Base-by-base conservation (phyloP, 306 rosid species). In the Pachyrhizus erosus region DNA sequence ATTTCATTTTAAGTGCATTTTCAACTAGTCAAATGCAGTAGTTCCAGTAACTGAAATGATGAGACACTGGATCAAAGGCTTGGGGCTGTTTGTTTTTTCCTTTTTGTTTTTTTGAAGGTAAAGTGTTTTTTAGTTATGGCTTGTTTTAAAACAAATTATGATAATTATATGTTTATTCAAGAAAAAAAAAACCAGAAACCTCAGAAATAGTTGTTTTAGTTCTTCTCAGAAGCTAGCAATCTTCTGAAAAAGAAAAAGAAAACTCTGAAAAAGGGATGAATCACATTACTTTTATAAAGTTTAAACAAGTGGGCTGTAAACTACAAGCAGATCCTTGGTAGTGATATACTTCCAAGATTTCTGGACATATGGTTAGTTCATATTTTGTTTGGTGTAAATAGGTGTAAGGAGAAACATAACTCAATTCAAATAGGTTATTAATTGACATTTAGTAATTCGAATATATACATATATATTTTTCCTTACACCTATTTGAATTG, bases 281-380 rank as follows among this genome's bases (percentile, higher is more conserved):
- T 61, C 68, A 61, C 4, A 61, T 12, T 61, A 15, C 12, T 31
- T 64, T 64, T 64, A 13, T 29, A 0, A 29, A 31, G 43, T 29
- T 64, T 64, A 7, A 17, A 15, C 3, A 15, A 29, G 9, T 17
- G 9, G 31, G 17, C 0, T 2, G 1, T n/a, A 37, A 24, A 57
- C 48, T 42, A 42, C 2, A 3, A 15, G 55, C 20, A 61, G 52
- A 49, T 80, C 62, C 72, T 51, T 39, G 70, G 70, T 39, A 64
- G 70, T 76, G 72, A 21, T 64, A 8, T 60, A 37, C 61, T 39
- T 76, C 66, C 45, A 23, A 8, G 82, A 76, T 37, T 73, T 80
- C 3, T 15, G 52, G 76, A 40, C 23, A 20, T 62, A 21, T 71
- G 72, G 70, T 15, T 64, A 26, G 79, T 74, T 66, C 70, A 26